These are phyloP conservation scores for Jamesozyma piceae DNA, from an alignment of 805 yeast genomes.

Conservation along the genomic window DNA sequence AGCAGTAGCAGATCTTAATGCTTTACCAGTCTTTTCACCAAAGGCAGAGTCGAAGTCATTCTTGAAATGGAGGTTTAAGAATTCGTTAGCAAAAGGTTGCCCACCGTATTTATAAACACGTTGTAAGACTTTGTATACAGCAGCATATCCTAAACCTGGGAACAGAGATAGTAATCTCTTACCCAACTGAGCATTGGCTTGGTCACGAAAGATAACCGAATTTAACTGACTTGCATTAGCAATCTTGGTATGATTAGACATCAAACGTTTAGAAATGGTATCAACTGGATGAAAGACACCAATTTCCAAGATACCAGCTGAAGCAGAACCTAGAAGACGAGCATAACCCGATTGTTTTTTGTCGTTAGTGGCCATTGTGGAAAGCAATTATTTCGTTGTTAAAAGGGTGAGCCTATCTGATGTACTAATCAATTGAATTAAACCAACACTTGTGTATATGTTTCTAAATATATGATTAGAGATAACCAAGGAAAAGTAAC, in stretches of 20 bases:
- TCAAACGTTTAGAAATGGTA: conserved; percentile 90
- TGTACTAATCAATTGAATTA: background rate
- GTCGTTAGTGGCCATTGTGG: conserved; percentile 34
- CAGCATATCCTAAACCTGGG: conserved; percentile 98
- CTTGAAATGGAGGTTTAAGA: conserved; percentile 65
- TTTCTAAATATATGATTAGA: too few relatives aligned
- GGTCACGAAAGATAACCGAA: conserved; percentile 75
- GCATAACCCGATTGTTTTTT: conserved; percentile 81
- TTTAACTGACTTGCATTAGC: conserved; percentile 59
- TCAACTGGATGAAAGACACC: conserved; percentile 98
- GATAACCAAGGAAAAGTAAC: too few relatives aligned
- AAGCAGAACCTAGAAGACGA: conserved; percentile 89
- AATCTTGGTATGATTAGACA: conserved; percentile 71
- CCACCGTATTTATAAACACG: conserved; percentile 99
- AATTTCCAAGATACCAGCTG: conserved; percentile 95
- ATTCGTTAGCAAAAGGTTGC: conserved; percentile 96
- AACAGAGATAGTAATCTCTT: conserved; percentile 73
- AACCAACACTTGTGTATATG: background rate
- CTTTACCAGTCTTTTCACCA: conserved; percentile 94
- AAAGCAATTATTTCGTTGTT: background rate
- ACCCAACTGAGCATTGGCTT: conserved; percentile 61
- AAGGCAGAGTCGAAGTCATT: conserved; percentile 62
- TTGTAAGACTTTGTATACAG: conserved; percentile 90
- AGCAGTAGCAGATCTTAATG: conserved; percentile 93
- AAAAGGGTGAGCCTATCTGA: background rate